Evolutionary conservation across 208 protist species (phyloP).

Genomic region (Trypanosoma platydactyli): DNA sequence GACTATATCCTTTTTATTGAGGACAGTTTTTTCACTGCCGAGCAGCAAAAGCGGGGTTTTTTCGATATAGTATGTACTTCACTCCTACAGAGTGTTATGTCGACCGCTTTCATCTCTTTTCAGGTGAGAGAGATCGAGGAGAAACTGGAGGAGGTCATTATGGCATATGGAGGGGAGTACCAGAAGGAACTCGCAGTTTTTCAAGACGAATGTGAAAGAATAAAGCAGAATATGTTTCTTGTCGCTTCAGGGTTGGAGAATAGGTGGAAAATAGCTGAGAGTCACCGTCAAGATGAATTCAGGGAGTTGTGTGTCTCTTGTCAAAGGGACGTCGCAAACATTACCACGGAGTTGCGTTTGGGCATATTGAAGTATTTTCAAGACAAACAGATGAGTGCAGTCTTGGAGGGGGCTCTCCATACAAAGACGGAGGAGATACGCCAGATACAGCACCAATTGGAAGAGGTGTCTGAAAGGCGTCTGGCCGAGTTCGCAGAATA

Average conservation of each 20-base stretch:
- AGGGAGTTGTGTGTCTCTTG: conserved; percentile 19
- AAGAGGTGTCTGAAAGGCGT: conserved; percentile 3
- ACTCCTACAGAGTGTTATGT: not conserved
- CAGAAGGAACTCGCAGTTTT: conserved; percentile 21
- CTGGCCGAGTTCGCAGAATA: conserved; percentile 3
- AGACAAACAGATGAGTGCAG: conserved; percentile 2
- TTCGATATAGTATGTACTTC: conserved; percentile 11
- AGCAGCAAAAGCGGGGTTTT: conserved; percentile 10
- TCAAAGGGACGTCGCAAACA: conserved; percentile 19
- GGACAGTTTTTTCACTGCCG: conserved; percentile 20
- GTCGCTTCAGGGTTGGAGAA: not conserved
- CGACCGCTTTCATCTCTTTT: not conserved
- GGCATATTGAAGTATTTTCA: conserved; percentile 12
- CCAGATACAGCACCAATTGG: conserved; percentile 5
- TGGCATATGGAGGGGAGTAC: not conserved
- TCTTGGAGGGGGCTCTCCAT: conserved; percentile 11
- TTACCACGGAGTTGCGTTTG: conserved; percentile 18
- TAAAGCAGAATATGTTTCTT: conserved; percentile 12
- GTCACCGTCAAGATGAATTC: conserved; percentile 20
- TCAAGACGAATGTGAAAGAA: conserved; percentile 12
- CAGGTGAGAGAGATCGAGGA: conserved; percentile 7
- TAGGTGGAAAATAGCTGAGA: conserved; percentile 11
- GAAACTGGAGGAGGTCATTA: conserved; percentile 9
- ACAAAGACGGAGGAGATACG: conserved; percentile 12
- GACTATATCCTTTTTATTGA: conserved; percentile 21